Percentiles rank a stretch among this genome's conserved stretches.
These are phyloP conservation scores for Platanthera zijinensis DNA, from an alignment of 106 monocot species.

Conservation along the genomic window DNA sequence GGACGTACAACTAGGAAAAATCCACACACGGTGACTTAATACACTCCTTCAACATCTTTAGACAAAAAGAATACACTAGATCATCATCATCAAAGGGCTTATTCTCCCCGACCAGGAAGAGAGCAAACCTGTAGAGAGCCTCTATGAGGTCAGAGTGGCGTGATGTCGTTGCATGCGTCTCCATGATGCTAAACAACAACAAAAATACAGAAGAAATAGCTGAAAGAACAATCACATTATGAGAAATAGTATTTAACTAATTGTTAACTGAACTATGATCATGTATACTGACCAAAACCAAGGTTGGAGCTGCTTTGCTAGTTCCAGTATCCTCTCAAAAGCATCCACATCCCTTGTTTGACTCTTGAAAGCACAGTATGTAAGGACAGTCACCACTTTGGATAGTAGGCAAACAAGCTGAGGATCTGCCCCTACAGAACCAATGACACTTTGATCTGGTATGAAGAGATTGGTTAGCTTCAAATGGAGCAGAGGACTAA, in stretches of 20 bases:
- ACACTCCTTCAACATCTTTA: conserved; percentile 25
- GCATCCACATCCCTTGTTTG: conserved; percentile 18
- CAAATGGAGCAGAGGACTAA: background rate
- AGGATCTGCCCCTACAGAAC: conserved; percentile 21
- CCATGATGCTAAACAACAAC: conserved; percentile 31
- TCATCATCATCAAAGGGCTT: conserved; percentile 22
- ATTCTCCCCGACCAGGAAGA: conserved; percentile 32
- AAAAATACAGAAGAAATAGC: background rate
- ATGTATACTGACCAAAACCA: conserved; percentile 37
- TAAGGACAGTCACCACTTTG: conserved; percentile 22
- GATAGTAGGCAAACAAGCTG: conserved; percentile 27
- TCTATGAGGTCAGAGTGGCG: conserved; percentile 31
- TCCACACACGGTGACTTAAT: conserved; percentile 23
- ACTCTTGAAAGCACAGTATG: conserved; percentile 33
- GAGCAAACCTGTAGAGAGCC: conserved; percentile 38
- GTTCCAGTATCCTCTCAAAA: conserved; percentile 28
- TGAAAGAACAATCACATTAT: background rate
- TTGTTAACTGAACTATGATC: background rate
- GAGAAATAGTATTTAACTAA: background rate
- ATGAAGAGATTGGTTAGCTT: conserved; percentile 7
- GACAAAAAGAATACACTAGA: conserved; percentile 47
- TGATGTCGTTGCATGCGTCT: conserved; percentile 24
- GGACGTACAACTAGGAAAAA: conserved; percentile 28
- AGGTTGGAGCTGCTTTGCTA: conserved; percentile 42
- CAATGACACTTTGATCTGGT: conserved; percentile 19